These are phyloP conservation scores for Allium sativum DNA, from an alignment of 106 monocot genomes.

Conservation along the genomic window DNA sequence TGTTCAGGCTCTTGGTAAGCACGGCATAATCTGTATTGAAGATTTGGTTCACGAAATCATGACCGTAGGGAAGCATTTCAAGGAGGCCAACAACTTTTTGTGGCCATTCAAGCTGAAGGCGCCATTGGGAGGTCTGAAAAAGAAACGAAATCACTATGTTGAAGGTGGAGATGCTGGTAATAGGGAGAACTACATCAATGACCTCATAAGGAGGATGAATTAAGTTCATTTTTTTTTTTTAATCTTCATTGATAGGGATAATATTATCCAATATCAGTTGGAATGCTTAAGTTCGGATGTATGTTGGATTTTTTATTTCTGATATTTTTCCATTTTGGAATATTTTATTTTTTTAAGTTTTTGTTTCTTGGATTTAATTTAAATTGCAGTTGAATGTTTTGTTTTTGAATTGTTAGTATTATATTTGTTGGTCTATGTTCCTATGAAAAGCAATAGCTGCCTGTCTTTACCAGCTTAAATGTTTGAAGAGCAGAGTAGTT, in stretches of 20 bases:
- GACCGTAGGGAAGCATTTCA: constrained; percentile 48
- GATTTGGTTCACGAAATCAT: constrained; percentile 47
- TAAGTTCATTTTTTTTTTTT: constrained; percentile 1
- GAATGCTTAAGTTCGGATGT: too few species aligned
- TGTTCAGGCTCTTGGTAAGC: constrained; percentile 30
- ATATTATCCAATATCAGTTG: background rate
- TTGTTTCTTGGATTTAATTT: too few species aligned
- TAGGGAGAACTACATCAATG: constrained; percentile 42
- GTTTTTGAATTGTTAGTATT: too few species aligned
- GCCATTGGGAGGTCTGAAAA: constrained; percentile 33
- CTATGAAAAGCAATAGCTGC: too few species aligned
- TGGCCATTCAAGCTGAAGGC: constrained; percentile 53
- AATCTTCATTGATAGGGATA: background rate
- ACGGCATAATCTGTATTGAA: constrained; percentile 34
- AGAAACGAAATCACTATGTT: constrained; percentile 54
- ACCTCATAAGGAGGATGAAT: constrained; percentile 51
- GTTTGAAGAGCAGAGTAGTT: too few species aligned
- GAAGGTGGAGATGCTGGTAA: constrained; percentile 55
- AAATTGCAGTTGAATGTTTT: too few species aligned
- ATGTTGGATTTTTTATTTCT: too few species aligned
- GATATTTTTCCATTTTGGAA: too few species aligned
- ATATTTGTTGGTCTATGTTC: too few species aligned
- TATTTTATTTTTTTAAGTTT: too few species aligned
- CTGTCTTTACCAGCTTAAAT: too few species aligned
- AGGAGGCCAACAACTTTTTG: constrained; percentile 46